Conservation (phyloP, 2,329 filamentous ascomycete species). For the Alternaria triticimaculans region DNA sequence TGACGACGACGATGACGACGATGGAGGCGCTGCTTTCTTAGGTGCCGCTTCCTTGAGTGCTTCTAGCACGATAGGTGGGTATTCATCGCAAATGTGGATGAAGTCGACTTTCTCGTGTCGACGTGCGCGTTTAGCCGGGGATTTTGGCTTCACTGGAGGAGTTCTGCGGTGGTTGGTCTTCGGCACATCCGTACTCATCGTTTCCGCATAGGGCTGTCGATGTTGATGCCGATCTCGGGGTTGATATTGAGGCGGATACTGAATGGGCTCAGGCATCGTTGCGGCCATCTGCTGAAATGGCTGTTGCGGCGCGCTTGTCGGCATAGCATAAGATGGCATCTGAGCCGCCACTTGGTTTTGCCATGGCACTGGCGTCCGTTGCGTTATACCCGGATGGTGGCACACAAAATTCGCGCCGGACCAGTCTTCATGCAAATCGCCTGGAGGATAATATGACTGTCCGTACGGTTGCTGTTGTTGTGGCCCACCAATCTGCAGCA, state of each 20-base stretch:
- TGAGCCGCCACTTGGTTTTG: background rate
- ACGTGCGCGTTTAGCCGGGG: background rate
- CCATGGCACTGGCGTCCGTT: background rate
- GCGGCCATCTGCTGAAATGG: background rate
- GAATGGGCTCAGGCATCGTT: background rate
- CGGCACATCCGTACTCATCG: background rate
- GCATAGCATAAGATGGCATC: background rate
- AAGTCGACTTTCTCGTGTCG: slow-evolving; percentile 19
- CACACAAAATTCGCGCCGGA: background rate
- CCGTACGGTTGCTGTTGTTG: slow-evolving; percentile 3
- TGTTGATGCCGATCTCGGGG: background rate
- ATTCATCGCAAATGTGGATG: slow-evolving; percentile 31
- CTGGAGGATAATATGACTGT: background rate
- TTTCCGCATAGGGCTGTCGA: background rate
- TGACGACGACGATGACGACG: slow-evolving; percentile 14
- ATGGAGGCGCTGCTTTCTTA: slow-evolving; percentile 5
- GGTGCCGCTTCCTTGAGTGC: slow-evolving; percentile 10
- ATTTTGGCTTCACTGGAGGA: background rate
- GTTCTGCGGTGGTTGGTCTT: background rate
- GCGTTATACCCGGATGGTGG: background rate
- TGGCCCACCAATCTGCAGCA: background rate
- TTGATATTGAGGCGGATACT: slow-evolving; percentile 2
- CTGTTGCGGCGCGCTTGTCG: background rate
- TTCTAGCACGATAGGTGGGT: slow-evolving; percentile 25
- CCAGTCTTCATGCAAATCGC: background rate